Percentiles rank a stretch among this genome's conserved stretches.
phyloP scores from a whole-genome alignment of 306 rosid species.

The Delonix regia region DNA sequence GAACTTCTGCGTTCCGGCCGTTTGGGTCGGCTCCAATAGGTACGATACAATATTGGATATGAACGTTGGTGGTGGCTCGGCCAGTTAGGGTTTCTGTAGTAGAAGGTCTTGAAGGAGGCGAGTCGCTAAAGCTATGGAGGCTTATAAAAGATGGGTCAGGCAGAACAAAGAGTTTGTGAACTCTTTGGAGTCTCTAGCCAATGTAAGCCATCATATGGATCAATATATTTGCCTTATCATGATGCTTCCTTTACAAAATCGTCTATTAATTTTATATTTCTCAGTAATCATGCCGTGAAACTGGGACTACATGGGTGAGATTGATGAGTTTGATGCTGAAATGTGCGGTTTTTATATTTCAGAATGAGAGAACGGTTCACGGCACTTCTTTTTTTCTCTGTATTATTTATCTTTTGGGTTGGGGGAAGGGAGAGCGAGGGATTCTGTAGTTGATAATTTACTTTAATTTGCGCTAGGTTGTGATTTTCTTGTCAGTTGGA shows the following conservation, averaged over 20 bases:
- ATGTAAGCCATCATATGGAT: conserved; percentile 57
- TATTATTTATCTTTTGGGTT: neutral
- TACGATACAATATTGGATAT: neutral
- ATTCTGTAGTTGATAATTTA: neutral
- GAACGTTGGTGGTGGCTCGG: conserved; percentile 17
- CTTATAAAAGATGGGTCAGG: conserved; percentile 89
- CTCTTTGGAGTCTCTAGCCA: conserved; percentile 87
- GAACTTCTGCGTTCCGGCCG: conserved; percentile 27
- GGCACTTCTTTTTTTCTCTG: neutral
- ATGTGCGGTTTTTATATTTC: neutral
- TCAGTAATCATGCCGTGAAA: neutral
- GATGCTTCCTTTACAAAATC: conserved; percentile 16
- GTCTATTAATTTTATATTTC: neutral
- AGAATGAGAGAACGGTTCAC: neutral
- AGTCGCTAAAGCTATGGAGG: conserved; percentile 65
- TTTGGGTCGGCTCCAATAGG: conserved; percentile 34
- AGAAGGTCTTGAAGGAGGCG: conserved; percentile 5
- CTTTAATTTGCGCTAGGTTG: neutral
- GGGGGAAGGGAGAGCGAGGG: neutral
- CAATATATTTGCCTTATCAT: conserved; percentile 1
- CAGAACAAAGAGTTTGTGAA: conserved; percentile 83
- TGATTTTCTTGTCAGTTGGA: neutral
- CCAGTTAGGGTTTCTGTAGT: neutral
- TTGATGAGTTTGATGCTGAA: neutral
- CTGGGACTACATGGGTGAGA: neutral